Conservation (phyloP, 2,329 filamentous ascomycete genomes). For the Colletotrichum liaoningense region DNA sequence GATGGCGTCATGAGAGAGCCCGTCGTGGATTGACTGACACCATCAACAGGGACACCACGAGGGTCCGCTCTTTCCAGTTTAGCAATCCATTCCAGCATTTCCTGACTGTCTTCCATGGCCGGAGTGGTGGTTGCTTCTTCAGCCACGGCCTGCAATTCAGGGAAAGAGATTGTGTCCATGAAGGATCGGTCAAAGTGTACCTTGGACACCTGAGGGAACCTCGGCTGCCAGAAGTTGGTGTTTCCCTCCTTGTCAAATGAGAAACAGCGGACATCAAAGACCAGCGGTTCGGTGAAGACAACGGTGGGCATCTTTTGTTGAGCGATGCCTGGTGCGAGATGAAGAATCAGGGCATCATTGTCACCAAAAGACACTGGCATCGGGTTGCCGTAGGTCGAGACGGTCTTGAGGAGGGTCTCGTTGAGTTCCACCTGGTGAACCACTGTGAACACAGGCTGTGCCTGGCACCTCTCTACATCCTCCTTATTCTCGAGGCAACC, state of each 20-base stretch:
- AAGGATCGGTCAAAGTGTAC: conserved; percentile 81
- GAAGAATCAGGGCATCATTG: conserved; percentile 56
- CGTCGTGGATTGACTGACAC: conserved; percentile 57
- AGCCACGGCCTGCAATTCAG: conserved; percentile 77
- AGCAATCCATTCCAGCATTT: conserved; percentile 70
- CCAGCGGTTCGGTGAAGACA: conserved; percentile 76
- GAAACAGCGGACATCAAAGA: conserved; percentile 85
- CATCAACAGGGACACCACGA: conserved; percentile 53
- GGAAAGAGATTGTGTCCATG: conserved; percentile 75
- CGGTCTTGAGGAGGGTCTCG: conserved; percentile 59
- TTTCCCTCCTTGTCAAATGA: conserved; percentile 80
- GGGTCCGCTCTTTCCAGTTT: conserved; percentile 68
- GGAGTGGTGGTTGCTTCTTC: conserved; percentile 63
- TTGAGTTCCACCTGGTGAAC: conserved; percentile 73
- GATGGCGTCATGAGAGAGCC: conserved; percentile 39
- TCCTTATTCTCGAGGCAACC: conserved; percentile 80
- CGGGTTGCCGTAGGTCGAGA: conserved; percentile 61
- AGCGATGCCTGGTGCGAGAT: conserved; percentile 57
- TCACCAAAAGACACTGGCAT: conserved; percentile 50
- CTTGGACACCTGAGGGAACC: conserved; percentile 82
- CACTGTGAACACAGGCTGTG: conserved; percentile 72
- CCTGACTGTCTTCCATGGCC: conserved; percentile 66
- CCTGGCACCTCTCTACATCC: conserved; percentile 61
- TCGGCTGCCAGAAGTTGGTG: conserved; percentile 77
- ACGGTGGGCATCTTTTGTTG: conserved; percentile 55